These are phyloP conservation scores for Davidsoniella eucalypti DNA, from an alignment of 2,329 filamentous ascomycete genomes.

Conservation along the genomic window DNA sequence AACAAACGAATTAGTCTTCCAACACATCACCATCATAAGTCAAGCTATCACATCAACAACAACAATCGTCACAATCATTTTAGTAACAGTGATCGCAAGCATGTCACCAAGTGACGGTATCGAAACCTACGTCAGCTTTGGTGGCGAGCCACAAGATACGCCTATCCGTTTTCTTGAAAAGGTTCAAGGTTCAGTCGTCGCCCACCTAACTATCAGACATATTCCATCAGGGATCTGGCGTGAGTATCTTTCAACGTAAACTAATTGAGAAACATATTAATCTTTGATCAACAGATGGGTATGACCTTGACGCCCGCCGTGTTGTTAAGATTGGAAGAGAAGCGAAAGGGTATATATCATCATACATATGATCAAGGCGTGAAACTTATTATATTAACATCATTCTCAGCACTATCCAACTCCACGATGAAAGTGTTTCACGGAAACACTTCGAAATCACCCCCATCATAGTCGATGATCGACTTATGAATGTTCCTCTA, in stretches of 20 bases:
- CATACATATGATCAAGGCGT: background rate
- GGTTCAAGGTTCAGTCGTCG: background rate
- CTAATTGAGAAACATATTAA: background rate
- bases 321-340: slow-evolving; percentile 8
- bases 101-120: too few species aligned
- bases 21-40: too few species aligned
- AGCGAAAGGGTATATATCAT: slow-evolving; percentile 1
- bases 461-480: slow-evolving; percentile 9
- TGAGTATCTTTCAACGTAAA: background rate
- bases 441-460: slow-evolving; percentile 12
- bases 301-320: slow-evolving; percentile 2
- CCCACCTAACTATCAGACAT: background rate
- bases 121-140: too few species aligned
- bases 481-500: background rate
- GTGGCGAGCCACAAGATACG: too few species aligned
- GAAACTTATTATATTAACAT: background rate
- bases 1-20: too few species aligned
- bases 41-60: too few species aligned
- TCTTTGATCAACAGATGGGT: slow-evolving; percentile 3
- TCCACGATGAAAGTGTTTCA: slow-evolving; percentile 8
- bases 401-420: slow-evolving; percentile 1
- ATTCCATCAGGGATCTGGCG: slow-evolving; percentile 6
- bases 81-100: too few species aligned
- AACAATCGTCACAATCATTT: too few species aligned
- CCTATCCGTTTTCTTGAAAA: too few species aligned